A percentile compares a stretch with the other conserved stretches of the same genome.
Evolutionary conservation across 2,329 filamentous ascomycete species (phyloP).

Genomic region (Zopfia rhizophila): DNA sequence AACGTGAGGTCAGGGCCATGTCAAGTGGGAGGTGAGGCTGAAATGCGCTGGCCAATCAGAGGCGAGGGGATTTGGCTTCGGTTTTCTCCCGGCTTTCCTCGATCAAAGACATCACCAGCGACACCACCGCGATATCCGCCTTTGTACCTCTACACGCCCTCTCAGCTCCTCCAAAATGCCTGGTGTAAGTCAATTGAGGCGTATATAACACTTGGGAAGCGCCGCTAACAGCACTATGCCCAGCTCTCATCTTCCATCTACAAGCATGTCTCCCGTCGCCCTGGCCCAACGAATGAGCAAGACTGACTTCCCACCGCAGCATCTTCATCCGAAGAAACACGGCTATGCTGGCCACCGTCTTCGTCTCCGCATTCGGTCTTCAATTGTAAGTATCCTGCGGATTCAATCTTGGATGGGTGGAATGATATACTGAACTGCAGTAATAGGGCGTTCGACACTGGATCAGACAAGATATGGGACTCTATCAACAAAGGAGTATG

Average conservation of each 20-base stretch:
- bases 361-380: conserved; percentile 86
- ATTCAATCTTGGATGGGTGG: conserved; percentile 3
- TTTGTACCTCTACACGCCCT: conserved; percentile 30
- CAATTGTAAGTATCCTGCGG: conserved; percentile 77
- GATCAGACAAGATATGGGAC: conserved; percentile 90
- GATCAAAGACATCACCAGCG: conserved; percentile 33
- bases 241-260: conserved; percentile 66
- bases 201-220: background rate
- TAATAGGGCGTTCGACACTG: conserved; percentile 80
- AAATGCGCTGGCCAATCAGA: conserved; percentile 38
- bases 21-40: conserved; percentile 2
- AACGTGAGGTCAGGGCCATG: conserved; percentile 1
- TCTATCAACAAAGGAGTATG: conserved; percentile 84
- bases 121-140: conserved; percentile 35
- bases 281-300: conserved; percentile 22
- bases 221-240: conserved; percentile 39
- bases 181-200: conserved; percentile 61
- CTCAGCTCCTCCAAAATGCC: conserved; percentile 64
- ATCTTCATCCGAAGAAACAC: conserved; percentile 86
- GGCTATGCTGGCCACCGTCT: conserved; percentile 87
- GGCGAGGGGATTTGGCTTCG: conserved; percentile 26
- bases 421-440: conserved; percentile 32
- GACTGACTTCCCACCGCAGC: conserved; percentile 64
- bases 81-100: conserved; percentile 6
- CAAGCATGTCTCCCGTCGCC: conserved; percentile 55